phyloP scores from a whole-genome alignment of 108 stramenopile genomes.

The Stephanodiscus triporus region DNA sequence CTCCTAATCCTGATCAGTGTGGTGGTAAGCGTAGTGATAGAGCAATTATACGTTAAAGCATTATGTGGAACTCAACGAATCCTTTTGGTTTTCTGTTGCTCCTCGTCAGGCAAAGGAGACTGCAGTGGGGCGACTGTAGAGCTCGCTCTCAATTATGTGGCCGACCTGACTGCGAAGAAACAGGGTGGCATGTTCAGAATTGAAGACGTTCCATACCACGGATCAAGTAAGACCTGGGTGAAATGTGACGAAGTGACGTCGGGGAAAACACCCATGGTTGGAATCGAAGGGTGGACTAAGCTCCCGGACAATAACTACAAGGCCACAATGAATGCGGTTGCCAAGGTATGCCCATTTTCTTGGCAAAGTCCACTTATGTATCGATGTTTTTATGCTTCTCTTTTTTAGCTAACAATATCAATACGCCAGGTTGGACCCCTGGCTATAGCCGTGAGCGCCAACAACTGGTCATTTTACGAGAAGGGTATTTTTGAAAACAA shows the following conservation, averaged over 20 bases:
- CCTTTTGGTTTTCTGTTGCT: not conserved
- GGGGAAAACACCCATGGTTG: slow-evolving; percentile 59
- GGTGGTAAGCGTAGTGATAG: slow-evolving; percentile 58
- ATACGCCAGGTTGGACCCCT: slow-evolving; percentile 53
- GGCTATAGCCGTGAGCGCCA: slow-evolving; percentile 73
- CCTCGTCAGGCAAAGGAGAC: slow-evolving; percentile 43
- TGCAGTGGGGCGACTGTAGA: slow-evolving; percentile 74
- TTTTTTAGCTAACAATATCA: not conserved
- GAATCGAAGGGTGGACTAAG: slow-evolving; percentile 70
- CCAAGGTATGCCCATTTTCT: slow-evolving; percentile 49
- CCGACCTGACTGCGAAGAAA: slow-evolving; percentile 32
- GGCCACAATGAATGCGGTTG: slow-evolving; percentile 81
- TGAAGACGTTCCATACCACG: slow-evolving; percentile 30
- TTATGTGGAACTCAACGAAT: not conserved
- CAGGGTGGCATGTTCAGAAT: slow-evolving; percentile 34
- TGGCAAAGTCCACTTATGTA: not conserved
- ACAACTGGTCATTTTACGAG: slow-evolving; percentile 64
- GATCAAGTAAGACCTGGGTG: not conserved
- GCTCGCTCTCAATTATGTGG: slow-evolving; percentile 76
- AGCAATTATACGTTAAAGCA: not conserved
- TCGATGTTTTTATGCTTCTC: not conserved
- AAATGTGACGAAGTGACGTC: slow-evolving; percentile 19
- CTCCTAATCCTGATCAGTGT: slow-evolving; percentile 81
- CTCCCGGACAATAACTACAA: slow-evolving; percentile 80
- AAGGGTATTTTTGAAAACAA: slow-evolving; percentile 33